Evolutionary conservation across 176 grass and related monocot species (phyloP).

Genomic region (Zea luxurians): DNA sequence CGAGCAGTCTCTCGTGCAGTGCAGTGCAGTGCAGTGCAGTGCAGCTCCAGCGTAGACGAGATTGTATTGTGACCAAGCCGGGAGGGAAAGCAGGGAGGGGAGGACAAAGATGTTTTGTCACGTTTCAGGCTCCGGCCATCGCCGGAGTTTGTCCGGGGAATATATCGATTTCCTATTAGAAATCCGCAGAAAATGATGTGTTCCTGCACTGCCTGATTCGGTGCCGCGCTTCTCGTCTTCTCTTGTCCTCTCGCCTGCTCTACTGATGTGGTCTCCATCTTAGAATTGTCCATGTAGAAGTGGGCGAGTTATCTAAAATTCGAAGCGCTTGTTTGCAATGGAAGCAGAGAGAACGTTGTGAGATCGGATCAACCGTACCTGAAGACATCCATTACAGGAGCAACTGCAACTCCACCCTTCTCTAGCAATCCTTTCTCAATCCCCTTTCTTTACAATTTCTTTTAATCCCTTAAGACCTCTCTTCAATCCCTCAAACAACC

Average conservation of each 20-base stretch:
- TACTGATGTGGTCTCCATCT: not conserved
- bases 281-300: not conserved
- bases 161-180: constrained; percentile 23
- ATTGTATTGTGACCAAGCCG: constrained; percentile 29
- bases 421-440: too few relatives aligned
- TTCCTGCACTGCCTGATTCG: constrained; percentile 26
- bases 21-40: not conserved
- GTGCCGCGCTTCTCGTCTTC: not conserved
- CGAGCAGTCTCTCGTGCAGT: not conserved
- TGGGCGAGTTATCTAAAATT: too few relatives aligned
- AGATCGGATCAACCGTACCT: too few relatives aligned
- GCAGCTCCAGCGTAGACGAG: not conserved
- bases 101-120: constrained; percentile 1
- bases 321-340: too few relatives aligned
- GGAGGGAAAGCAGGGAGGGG: constrained; percentile 7
- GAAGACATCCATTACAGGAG: too few relatives aligned
- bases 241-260: not conserved
- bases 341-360: too few relatives aligned
- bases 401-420: too few relatives aligned
- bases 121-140: constrained; percentile 18
- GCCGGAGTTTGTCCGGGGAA: constrained; percentile 24
- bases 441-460: too few relatives aligned
- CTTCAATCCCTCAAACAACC: too few relatives aligned
- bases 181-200: not conserved
- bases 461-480: too few relatives aligned